phyloP scores from a whole-genome alignment of 305 asterid genomes.

The Striga hermonthica region DNA sequence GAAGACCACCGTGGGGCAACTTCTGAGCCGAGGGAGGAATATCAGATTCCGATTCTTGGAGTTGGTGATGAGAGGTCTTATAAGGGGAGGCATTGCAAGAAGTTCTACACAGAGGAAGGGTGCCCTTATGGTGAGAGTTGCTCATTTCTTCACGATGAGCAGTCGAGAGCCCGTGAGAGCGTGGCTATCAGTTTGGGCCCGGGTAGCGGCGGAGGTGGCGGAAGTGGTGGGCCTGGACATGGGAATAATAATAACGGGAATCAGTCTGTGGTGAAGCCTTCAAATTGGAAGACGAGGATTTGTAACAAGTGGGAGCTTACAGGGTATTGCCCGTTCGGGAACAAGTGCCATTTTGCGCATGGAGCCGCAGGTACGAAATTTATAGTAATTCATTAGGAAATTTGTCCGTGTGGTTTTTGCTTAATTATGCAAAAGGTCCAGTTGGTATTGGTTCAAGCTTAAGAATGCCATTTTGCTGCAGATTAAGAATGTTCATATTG shows the following conservation, averaged over 20 bases:
- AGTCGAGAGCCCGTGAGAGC: constrained; percentile 74
- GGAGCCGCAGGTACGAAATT: constrained; percentile 50
- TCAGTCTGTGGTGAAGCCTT: constrained; percentile 52
- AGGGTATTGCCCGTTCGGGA: constrained; percentile 92
- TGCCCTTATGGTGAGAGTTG: constrained; percentile 90
- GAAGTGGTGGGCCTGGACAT: constrained; percentile 42
- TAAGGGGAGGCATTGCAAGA: constrained; percentile 84
- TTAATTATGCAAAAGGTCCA: not conserved
- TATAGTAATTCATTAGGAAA: not conserved
- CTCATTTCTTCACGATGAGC: constrained; percentile 81
- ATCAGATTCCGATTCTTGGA: constrained; percentile 68
- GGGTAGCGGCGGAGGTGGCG: constrained; percentile 52
- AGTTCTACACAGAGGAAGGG: constrained; percentile 77
- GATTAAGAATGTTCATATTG: too few relatives aligned
- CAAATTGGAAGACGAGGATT: constrained; percentile 88
- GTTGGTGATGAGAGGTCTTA: constrained; percentile 65
- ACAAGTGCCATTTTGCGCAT: constrained; percentile 96
- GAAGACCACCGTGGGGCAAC: constrained; percentile 50
- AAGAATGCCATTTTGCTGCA: not conserved
- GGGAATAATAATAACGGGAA: constrained; percentile 27
- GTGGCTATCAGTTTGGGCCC: constrained; percentile 84
- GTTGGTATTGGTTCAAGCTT: not conserved
- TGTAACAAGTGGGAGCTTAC: constrained; percentile 92
- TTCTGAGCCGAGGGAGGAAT: constrained; percentile 70
- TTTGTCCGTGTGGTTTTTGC: not conserved